Conservation (phyloP, 768 basidiomycete species). For the Hysterangium stoloniferum region DNA sequence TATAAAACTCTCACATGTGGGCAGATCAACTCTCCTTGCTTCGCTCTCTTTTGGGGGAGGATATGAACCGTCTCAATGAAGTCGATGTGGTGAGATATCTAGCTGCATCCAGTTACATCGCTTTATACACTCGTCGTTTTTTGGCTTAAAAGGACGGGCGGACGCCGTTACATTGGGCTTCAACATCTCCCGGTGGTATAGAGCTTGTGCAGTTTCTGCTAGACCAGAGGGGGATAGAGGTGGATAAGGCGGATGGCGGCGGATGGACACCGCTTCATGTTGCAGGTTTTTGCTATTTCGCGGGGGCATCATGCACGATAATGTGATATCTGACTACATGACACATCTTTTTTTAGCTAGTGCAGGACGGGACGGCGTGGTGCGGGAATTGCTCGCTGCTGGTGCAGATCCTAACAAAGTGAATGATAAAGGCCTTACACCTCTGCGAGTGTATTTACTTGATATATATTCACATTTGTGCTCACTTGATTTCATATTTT, state of each 20-base stretch:
- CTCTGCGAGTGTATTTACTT: constrained; percentile 49
- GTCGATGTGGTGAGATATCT: constrained; percentile 45
- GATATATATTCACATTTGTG: background rate
- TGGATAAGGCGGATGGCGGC: constrained; percentile 54
- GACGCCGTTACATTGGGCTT: constrained; percentile 82
- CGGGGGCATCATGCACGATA: too few relatives aligned
- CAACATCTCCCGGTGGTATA: constrained; percentile 54
- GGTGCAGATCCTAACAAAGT: constrained; percentile 75
- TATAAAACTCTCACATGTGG: too few relatives aligned
- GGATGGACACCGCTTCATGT: constrained; percentile 81
- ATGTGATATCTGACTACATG: too few relatives aligned
- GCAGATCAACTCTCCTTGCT: constrained; percentile 63
- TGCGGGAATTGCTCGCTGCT: constrained; percentile 69
- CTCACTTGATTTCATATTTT: constrained; percentile 13
- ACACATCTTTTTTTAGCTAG: constrained; percentile 46
- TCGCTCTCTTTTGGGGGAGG: constrained; percentile 53
- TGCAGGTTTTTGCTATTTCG: too few relatives aligned
- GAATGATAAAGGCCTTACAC: constrained; percentile 78
- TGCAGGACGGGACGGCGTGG: constrained; percentile 69
- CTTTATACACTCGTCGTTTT: background rate
- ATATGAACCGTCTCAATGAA: constrained; percentile 53
- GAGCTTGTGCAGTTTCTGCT: constrained; percentile 64
- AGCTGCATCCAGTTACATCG: background rate
- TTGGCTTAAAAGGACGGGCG: constrained; percentile 51
- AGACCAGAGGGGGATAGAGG: constrained; percentile 54